Conservation (phyloP, 768 basidiomycete species). For the Dioszegia crocea region DNA sequence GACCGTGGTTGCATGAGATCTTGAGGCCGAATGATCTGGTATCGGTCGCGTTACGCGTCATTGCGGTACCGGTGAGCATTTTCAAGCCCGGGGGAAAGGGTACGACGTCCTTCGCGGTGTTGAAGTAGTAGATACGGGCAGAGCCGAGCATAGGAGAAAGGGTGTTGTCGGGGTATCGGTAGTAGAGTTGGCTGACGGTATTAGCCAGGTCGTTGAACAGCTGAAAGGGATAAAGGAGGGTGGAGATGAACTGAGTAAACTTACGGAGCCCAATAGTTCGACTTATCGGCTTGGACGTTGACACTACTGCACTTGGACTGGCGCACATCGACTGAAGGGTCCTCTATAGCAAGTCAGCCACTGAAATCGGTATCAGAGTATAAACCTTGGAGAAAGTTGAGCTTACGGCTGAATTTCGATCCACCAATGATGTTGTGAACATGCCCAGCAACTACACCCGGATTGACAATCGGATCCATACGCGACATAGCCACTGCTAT, state of each 20-base stretch:
- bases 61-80: conserved; percentile 34
- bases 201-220: too few species aligned
- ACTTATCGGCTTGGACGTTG: conserved; percentile 29
- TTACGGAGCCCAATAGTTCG: conserved; percentile 44
- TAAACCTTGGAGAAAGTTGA: not conserved
- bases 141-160: conserved; percentile 36
- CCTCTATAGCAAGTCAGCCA: conserved; percentile 8
- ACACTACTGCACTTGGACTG: conserved; percentile 34
- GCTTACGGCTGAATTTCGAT: conserved; percentile 35
- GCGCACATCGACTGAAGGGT: conserved; percentile 18
- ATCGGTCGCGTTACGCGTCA: conserved; percentile 13
- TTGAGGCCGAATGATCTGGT: conserved; percentile 20
- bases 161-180: conserved; percentile 41
- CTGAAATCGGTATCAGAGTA: not conserved
- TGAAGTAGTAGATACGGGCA: conserved; percentile 47
- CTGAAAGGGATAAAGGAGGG: too few species aligned
- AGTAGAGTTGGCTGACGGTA: conserved; percentile 25
- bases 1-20: conserved; percentile 36
- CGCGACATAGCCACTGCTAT: conserved; percentile 30
- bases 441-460: conserved; percentile 35
- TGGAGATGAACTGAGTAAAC: too few species aligned
- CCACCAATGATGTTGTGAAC: conserved; percentile 47
- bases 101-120: conserved; percentile 25
- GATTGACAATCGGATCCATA: conserved; percentile 48
- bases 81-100: conserved; percentile 39